These are phyloP conservation scores for Liquidambar formosana DNA, from an alignment of 164 flowering plant species.

Conservation along the genomic window DNA sequence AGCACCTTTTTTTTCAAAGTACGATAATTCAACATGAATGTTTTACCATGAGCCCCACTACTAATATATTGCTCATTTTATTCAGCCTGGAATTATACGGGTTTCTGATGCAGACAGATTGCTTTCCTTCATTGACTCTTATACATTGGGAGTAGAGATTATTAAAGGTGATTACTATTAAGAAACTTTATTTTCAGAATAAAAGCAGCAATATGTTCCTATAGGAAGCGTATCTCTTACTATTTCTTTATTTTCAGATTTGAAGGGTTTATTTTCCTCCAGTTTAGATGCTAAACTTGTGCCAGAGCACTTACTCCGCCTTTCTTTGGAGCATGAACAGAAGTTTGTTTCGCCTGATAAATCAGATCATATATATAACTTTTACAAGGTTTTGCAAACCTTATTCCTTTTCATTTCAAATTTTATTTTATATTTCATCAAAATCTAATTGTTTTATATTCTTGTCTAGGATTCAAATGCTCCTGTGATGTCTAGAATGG, in stretches of 20 bases:
- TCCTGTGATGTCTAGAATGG: constrained; percentile 61
- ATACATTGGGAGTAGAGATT: constrained; percentile 52
- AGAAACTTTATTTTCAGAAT: not conserved
- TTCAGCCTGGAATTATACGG: constrained; percentile 50
- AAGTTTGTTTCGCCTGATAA: constrained; percentile 30
- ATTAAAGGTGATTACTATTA: constrained; percentile 44
- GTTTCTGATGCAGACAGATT: constrained; percentile 53
- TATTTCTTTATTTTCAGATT: constrained; percentile 38
- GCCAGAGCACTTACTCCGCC: constrained; percentile 71
- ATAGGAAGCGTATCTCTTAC: not conserved
- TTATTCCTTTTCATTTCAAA: not conserved
- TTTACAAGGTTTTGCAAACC: constrained; percentile 66
- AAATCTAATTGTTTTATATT: not conserved
- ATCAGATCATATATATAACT: constrained; percentile 40
- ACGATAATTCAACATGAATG: not conserved
- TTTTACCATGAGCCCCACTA: not conserved
- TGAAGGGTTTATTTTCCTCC: constrained; percentile 43
- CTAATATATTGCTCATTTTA: constrained; percentile 13
- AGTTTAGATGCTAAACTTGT: constrained; percentile 59
- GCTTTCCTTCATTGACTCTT: constrained; percentile 59
- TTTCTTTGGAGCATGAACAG: constrained; percentile 63
- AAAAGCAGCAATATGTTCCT: not conserved
- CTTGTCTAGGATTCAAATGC: constrained; percentile 71
- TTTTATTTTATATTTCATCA: not conserved
- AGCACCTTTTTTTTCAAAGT: not conserved